phyloP scores from a whole-genome alignment of 31 red algal species.

The Odonthalia washingtoniensis region DNA sequence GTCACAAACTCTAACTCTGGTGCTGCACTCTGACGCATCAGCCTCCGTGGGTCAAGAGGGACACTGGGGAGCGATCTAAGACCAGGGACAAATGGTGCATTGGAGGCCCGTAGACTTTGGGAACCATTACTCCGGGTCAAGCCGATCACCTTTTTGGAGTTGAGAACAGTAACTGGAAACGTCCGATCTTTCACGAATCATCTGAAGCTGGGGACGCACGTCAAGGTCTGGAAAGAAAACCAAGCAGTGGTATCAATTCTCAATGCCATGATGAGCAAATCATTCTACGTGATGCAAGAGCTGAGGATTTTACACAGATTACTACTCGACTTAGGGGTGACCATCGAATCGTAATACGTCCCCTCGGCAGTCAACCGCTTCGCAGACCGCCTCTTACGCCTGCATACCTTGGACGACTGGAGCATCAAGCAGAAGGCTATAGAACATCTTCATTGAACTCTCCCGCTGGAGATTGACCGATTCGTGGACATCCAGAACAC shows the following conservation, averaged over 20 bases:
- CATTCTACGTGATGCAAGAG: not conserved
- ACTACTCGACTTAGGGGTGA: not conserved
- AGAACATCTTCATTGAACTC: not conserved
- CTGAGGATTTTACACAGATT: not conserved
- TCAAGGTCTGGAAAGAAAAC: slow-evolving; percentile 32
- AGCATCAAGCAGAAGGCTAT: not conserved
- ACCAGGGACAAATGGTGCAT: slow-evolving; percentile 15
- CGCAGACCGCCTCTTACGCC: too few relatives aligned
- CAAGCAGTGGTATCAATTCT: slow-evolving; percentile 35
- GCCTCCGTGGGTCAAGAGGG: slow-evolving; percentile 16
- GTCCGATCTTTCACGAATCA: not conserved
- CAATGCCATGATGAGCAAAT: slow-evolving; percentile 17
- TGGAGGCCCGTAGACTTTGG: slow-evolving; percentile 42
- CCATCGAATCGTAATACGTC: slow-evolving; percentile 13
- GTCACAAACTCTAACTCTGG: not conserved
- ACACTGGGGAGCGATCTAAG: slow-evolving; percentile 8
- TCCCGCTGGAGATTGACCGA: too few relatives aligned
- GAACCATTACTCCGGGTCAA: not conserved
- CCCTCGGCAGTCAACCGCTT: slow-evolving; percentile 40
- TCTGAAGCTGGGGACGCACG: not conserved
- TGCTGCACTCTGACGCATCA: slow-evolving; percentile 24
- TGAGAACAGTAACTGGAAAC: not conserved
- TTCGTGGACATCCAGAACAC: too few relatives aligned
- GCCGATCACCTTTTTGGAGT: too few relatives aligned
- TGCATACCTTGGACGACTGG: not conserved